A percentile compares a stretch with the other conserved stretches of the same genome.
Evolutionary conservation across 208 protist species (phyloP).

Genomic region (Naegleria gruberi): DNA sequence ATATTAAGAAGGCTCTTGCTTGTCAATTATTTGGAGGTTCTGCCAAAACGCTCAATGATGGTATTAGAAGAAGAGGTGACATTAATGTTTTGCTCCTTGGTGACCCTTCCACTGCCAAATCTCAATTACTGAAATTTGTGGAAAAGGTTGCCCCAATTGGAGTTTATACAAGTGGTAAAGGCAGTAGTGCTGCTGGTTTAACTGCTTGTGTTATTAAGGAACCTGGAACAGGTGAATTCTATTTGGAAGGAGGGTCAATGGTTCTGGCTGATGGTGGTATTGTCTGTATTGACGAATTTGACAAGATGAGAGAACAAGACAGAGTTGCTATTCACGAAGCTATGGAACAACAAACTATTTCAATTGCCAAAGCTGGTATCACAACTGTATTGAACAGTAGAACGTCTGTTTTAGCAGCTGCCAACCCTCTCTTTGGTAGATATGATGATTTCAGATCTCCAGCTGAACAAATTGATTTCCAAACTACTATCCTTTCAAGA

Average conservation of each 20-base stretch:
- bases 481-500: slow-evolving; percentile 25
- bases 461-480: slow-evolving; percentile 21
- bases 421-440: slow-evolving; percentile 74
- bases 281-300: slow-evolving; percentile 94
- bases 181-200: slow-evolving; percentile 41
- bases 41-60: slow-evolving; percentile 85
- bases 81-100: slow-evolving; percentile 99
- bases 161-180: slow-evolving; percentile 99
- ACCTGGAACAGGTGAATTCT: slow-evolving; percentile 80
- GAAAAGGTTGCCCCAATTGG: slow-evolving; percentile 88
- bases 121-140: slow-evolving; percentile 96
- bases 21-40: slow-evolving; percentile 96
- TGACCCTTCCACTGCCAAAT: slow-evolving; percentile 98
- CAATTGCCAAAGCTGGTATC: slow-evolving; percentile 98
- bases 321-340: slow-evolving; percentile 99
- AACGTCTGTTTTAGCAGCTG: slow-evolving; percentile 96
- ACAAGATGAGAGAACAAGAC: slow-evolving; percentile 98
- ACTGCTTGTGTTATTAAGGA: slow-evolving; percentile 22
- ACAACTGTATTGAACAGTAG: slow-evolving; percentile 98
- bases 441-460: slow-evolving; percentile 16
- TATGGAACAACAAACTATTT: slow-evolving; percentile 99
- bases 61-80: slow-evolving; percentile 90
- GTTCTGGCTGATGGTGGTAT: slow-evolving; percentile 97
- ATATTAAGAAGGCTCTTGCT: slow-evolving; percentile 80
- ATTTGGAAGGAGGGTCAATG: slow-evolving; percentile 99